Percentiles rank a stretch among this genome's conserved stretches.
These are phyloP conservation scores for Penicillium sumatraense DNA, from an alignment of 2,329 filamentous ascomycete species.

Conservation along the genomic window DNA sequence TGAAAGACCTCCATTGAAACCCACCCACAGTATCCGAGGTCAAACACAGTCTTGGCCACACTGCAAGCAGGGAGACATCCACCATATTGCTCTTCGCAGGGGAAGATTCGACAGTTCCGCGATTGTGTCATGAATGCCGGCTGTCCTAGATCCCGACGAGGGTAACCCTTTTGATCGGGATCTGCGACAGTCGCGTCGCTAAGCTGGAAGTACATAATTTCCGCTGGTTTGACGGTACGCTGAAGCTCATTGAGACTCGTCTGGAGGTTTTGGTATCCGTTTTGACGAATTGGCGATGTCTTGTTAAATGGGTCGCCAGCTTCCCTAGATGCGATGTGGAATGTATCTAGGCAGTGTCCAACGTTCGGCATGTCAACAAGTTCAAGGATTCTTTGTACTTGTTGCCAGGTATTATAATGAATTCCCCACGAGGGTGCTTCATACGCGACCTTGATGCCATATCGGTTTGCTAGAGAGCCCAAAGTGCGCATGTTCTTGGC, in stretches of 20 bases:
- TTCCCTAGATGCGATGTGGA: constrained; percentile 61
- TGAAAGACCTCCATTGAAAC: constrained; percentile 24
- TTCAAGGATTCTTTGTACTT: constrained; percentile 68
- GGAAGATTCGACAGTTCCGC: constrained; percentile 26
- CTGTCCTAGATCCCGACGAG: constrained; percentile 17
- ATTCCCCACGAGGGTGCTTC: constrained; percentile 75
- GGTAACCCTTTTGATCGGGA: constrained; percentile 19
- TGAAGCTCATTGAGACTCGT: constrained; percentile 21
- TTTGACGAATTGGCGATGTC: constrained; percentile 5
- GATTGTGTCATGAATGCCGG: constrained; percentile 29
- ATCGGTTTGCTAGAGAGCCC: constrained; percentile 14
- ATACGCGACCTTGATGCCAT: constrained; percentile 57
- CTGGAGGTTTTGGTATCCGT: constrained; percentile 10
- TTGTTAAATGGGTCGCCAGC: constrained; percentile 25
- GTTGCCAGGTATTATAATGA: constrained; percentile 70
- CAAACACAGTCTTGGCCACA: constrained; percentile 19
- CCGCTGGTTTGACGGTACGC: constrained; percentile 9
- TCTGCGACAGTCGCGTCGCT: constrained; percentile 26
- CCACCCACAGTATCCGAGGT: constrained; percentile 19
- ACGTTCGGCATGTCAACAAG: constrained; percentile 70
- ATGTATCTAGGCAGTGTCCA: constrained; percentile 75
- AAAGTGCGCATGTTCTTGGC: constrained; percentile 12
- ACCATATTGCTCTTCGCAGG: constrained; percentile 20
- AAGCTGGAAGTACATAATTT: constrained; percentile 25
- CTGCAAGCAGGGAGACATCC: constrained; percentile 20